Base-by-base conservation (phyloP, 768 basidiomycete species). In the Dioszegia hungarica region DNA sequence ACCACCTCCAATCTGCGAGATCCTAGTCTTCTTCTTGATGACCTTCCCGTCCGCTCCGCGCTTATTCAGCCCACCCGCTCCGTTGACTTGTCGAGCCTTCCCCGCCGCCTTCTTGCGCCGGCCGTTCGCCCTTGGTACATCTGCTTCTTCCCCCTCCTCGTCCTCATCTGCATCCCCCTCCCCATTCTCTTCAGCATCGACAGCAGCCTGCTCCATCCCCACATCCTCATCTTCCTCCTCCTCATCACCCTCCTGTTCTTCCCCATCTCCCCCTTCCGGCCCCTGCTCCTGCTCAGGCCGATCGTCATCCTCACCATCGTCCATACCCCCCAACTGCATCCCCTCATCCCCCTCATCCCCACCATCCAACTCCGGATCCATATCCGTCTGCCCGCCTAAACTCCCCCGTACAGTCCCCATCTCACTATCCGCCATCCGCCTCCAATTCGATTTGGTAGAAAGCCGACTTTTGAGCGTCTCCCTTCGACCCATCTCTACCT, bases 1-100 rank as follows among this genome's bases (percentile, higher is more conserved):
- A 57, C 58, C 38, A 8, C 19, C 20, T 11, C 54, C 48, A 11
- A 64, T 56, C 22, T 56, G 49, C 17, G 62, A 60, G 22, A 61
- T 37, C 45, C 67, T 59, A 44, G 56, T 62, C 22, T 39, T 40
- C 34, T 38, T 64, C 5, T 37, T 41, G 10, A 25, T 22, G 5
- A 28, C 24, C 25, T 51, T 9, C 6, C 49, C 49, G 25, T 51
- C 27, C 36, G 34, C 12, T 5, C 27, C 27, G 39, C 55, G 17
- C 43, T 55, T 45, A 28, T 38, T 45, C 33, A 45, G 28, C 41
- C 43, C 54, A 29, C 41, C 46, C 19, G 43, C 20, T 15, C 41
- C 41, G 34, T 12, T 12, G 9, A 34, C 20, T 20, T 20, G 19
- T 38, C 24, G 12, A 27, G 8, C 22, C 14, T 11, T 14, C 8